phyloP scores from a whole-genome alignment of 345 rosid genomes.

The Eucalyptus polyanthemos region DNA sequence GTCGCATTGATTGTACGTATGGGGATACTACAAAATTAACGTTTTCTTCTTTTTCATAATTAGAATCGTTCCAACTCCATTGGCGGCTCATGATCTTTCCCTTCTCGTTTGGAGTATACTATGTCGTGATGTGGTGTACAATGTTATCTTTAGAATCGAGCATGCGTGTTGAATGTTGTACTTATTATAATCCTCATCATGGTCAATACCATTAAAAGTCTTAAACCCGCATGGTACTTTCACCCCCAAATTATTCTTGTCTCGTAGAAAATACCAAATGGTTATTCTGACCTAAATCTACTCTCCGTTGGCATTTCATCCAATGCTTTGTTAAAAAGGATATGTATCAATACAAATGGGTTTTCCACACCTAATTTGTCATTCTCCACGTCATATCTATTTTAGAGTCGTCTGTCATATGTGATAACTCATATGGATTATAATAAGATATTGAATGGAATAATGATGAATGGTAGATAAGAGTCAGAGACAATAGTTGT shows the following conservation, averaged over 20 bases:
- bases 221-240: background rate
- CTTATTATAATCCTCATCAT: background rate
- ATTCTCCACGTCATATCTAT: background rate
- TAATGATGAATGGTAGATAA: background rate
- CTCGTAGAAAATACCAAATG: background rate
- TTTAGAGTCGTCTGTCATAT: background rate
- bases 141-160: background rate
- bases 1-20: background rate
- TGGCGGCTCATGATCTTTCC: background rate
- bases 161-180: background rate
- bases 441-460: background rate
- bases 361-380: accelerated
- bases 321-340: background rate
- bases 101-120: background rate
- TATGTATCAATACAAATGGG: accelerated
- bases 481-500: background rate
- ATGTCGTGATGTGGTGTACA: background rate
- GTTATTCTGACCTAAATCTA: background rate
- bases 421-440: background rate
- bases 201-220: background rate
- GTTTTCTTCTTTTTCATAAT: background rate
- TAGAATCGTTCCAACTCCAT: background rate
- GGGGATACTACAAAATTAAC: background rate
- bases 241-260: background rate
- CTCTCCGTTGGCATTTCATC: background rate